phyloP scores from a whole-genome alignment of 768 basidiomycete genomes.

The Lanmaoa rubissima region DNA sequence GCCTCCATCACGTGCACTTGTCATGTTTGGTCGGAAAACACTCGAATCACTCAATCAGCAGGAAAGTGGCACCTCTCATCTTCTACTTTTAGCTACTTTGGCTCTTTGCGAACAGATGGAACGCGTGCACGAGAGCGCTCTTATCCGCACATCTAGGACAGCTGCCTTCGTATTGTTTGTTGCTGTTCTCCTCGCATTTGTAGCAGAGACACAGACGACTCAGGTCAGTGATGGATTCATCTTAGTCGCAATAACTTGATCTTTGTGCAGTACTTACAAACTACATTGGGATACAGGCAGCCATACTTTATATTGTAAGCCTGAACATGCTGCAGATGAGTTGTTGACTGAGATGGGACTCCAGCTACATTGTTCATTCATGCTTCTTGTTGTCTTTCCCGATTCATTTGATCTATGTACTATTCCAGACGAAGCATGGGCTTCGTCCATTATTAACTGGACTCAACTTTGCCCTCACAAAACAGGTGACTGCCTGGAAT shows the following conservation, averaged over 20 bases:
- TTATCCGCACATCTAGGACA: slow-evolving; percentile 32
- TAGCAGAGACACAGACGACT: slow-evolving; percentile 70
- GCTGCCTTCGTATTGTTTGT: slow-evolving; percentile 56
- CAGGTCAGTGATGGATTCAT: slow-evolving; percentile 48
- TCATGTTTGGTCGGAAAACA: too few relatives aligned
- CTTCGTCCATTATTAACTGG: slow-evolving; percentile 48
- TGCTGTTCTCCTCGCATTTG: slow-evolving; percentile 65
- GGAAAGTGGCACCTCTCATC: not conserved
- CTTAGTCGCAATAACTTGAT: slow-evolving; percentile 1
- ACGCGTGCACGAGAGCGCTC: not conserved
- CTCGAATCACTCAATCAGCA: too few relatives aligned
- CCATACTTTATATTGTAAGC: slow-evolving; percentile 87
- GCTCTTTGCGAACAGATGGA: slow-evolving; percentile 2
- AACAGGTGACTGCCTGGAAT: slow-evolving; percentile 19
- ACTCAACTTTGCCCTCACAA: slow-evolving; percentile 48
- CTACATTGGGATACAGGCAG: slow-evolving; percentile 71
- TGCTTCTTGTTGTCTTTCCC: slow-evolving; percentile 78
- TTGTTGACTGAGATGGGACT: not conserved
- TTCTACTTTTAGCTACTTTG: not conserved
- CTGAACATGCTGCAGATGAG: not conserved
- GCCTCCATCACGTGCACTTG: slow-evolving; percentile 9
- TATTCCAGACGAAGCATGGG: slow-evolving; percentile 46
- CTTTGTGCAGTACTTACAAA: slow-evolving; percentile 69
- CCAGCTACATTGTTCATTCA: slow-evolving; percentile 86
- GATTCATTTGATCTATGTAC: slow-evolving; percentile 70